Percentiles rank a stretch among this genome's conserved stretches.
Evolutionary conservation across 2,329 filamentous ascomycete species (phyloP).

Genomic region (Colletotrichum sidae): DNA sequence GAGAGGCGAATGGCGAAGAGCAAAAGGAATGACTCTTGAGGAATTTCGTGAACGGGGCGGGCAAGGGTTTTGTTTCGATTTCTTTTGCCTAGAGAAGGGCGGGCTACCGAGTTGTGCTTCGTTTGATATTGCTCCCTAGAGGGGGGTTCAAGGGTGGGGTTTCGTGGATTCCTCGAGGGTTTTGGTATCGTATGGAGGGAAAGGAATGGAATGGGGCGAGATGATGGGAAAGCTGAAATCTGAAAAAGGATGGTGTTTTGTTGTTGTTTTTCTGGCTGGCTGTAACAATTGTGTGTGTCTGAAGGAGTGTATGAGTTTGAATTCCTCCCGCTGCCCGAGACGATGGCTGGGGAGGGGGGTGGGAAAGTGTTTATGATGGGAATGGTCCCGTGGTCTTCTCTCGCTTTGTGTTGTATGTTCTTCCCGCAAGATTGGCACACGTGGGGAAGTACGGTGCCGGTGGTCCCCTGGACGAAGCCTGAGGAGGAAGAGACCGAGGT

Average conservation of each 20-base stretch:
- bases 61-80: slow-evolving; percentile 32
- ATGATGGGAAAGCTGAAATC: slow-evolving; percentile 33
- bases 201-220: slow-evolving; percentile 33
- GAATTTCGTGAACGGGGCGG: slow-evolving; percentile 36
- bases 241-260: slow-evolving; percentile 20
- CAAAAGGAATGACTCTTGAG: slow-evolving; percentile 38
- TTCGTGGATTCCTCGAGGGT: slow-evolving; percentile 15
- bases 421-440: no score
- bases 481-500: slow-evolving; percentile 12
- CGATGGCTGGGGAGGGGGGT: neutral
- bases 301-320: slow-evolving; percentile 24
- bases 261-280: neutral
- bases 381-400: slow-evolving; percentile 7
- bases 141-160: neutral
- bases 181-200: slow-evolving; percentile 1
- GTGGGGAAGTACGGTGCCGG: neutral
- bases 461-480: neutral
- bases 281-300: no score
- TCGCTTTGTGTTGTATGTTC: slow-evolving; percentile 4
- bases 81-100: no score
- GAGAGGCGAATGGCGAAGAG: slow-evolving; percentile 8
- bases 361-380: no score
- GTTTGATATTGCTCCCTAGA: slow-evolving; percentile 13
- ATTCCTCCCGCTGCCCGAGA: slow-evolving; percentile 14
- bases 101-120: neutral